Base-by-base conservation (phyloP, 176 grass and related monocot genomes). In the Oryza glumipatula region DNA sequence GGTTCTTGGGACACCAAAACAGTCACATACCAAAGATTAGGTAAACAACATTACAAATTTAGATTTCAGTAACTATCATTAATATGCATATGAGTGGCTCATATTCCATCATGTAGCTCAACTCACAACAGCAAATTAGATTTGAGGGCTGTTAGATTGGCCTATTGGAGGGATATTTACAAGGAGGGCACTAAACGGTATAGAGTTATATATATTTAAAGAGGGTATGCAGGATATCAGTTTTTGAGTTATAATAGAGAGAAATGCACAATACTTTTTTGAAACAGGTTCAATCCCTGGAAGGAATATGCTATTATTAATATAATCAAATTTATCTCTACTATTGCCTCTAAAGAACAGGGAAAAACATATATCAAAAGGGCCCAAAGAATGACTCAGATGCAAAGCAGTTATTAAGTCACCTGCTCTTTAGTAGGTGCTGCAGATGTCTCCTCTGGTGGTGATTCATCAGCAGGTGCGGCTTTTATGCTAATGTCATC, bases 371-470 rank as follows among this genome's bases (percentile, higher is more conserved):
- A n/a, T 16, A 44, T 46, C 82, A 78, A 88, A 68, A 64, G 72
- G 68, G 26, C 30, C 48, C 43, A 80, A 66, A 72, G 19, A 76
- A 85, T 21, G 15, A 82, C 16, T 13, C 16, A 88, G 70, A 7
- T 52, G 33, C 68, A 88, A 86, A 79, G 38, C 13, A 21, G 38
- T 75, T 44, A 79, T 11, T 76, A 63, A 36, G 43, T 14, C 65
- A 93, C 91, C 88, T 85, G 78, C 68, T 89, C 87, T 68, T 70
- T 51, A 7, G 60, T 81, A 78, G 67, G 49, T 74, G 26, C 17
- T 21, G 76, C 35, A 52, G 88, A 82, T 74, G 75, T 82, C 41
- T 84, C 85, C 60, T 69, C 54, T 6, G 30, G 10, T 36, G 15
- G 56, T 5, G 30, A 51, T 78, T 90, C 58, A 82, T 90, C 77